Percentiles rank a stretch among this genome's conserved stretches.
Evolutionary conservation across 805 yeast species (phyloP).

Genomic region (Yamadazyma olivae): DNA sequence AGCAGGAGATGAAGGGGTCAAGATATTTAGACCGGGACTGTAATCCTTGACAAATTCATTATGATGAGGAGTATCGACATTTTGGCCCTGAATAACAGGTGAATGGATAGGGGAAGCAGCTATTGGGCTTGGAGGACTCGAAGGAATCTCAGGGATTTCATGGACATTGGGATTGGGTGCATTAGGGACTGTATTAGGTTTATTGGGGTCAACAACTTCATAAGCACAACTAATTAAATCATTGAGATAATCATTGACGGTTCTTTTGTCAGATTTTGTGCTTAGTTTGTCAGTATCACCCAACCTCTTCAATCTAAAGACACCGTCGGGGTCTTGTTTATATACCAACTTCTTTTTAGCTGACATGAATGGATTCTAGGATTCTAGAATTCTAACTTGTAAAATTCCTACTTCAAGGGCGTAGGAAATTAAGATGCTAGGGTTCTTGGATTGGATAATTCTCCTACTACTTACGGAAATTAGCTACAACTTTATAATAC

Average conservation of each 20-base stretch:
- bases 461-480: too few relatives aligned
- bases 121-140: not conserved
- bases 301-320: slow-evolving; percentile 31
- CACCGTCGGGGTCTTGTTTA: slow-evolving; percentile 38
- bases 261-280: slow-evolving; percentile 16
- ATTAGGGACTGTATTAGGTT: not conserved
- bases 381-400: not conserved
- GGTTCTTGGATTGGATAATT: too few relatives aligned
- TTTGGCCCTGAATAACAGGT: not conserved
- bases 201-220: slow-evolving; percentile 16
- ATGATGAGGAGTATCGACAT: not conserved
- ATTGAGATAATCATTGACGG: slow-evolving; percentile 24
- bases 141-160: not conserved
- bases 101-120: not conserved
- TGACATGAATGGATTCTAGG: too few relatives aligned
- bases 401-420: too few relatives aligned
- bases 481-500: too few relatives aligned
- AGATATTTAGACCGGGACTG: slow-evolving; percentile 7
- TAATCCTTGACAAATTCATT: slow-evolving; percentile 1
- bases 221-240: slow-evolving; percentile 32
- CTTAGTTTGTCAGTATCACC: slow-evolving; percentile 13
- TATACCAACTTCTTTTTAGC: slow-evolving; percentile 29
- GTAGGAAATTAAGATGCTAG: too few relatives aligned
- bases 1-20: slow-evolving; percentile 1
- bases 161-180: not conserved